Evolutionary conservation across 139 green algal species (phyloP).

Genomic region (Chlamydomonas incerta): DNA sequence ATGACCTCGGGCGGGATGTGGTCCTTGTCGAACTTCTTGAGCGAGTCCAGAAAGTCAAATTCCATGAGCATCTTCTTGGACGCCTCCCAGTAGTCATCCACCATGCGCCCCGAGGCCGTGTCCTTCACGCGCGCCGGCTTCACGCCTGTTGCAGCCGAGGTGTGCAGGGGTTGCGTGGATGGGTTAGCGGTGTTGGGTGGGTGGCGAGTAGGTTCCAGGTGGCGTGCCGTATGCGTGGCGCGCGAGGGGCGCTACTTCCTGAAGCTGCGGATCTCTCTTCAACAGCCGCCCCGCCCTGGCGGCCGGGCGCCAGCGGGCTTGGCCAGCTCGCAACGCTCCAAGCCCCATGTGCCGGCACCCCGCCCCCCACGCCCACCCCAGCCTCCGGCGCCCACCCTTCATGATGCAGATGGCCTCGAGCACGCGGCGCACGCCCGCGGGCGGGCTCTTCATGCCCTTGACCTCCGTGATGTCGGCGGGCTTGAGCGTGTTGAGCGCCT

Average conservation of each 20-base stretch:
- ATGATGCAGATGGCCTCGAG: constrained; percentile 90
- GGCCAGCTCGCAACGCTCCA: too few species aligned
- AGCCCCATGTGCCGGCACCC: too few species aligned
- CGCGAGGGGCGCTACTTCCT: too few species aligned
- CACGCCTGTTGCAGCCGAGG: too few species aligned
- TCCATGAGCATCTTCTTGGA: constrained; percentile 75
- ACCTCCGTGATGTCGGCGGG: constrained; percentile 87
- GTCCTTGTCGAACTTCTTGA: constrained; percentile 78
- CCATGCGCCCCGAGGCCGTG: constrained; percentile 76
- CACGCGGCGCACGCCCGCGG: constrained; percentile 67
- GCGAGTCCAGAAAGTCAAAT: constrained; percentile 72
- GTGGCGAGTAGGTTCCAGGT: too few species aligned
- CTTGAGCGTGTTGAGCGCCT: constrained; percentile 83
- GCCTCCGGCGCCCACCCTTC: constrained; percentile 41
- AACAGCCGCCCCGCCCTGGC: too few species aligned
- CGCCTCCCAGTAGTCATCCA: constrained; percentile 87
- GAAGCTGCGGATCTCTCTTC: too few species aligned
- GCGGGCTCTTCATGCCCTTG: constrained; percentile 90
- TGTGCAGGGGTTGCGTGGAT: too few species aligned
- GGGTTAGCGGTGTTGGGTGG: too few species aligned
- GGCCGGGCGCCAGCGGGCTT: too few species aligned
- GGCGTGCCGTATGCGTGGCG: too few species aligned
- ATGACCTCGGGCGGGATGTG: constrained; percentile 77
- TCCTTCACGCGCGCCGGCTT: constrained; percentile 84
- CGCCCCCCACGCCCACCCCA: not conserved